Evolutionary conservation across 306 rosid species (phyloP).

Genomic region (Lathyrus tuberosus): DNA sequence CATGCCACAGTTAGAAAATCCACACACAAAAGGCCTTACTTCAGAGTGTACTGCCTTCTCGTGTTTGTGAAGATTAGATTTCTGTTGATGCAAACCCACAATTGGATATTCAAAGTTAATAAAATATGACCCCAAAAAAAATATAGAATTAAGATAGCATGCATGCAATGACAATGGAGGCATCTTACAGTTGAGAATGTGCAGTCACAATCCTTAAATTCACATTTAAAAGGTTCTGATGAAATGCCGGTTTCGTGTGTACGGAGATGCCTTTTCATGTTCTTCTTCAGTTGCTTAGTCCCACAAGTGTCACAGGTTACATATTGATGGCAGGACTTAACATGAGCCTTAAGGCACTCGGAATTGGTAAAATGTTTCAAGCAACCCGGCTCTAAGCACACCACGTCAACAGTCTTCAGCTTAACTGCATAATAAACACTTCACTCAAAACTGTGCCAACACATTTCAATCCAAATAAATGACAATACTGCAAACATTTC

Average conservation of each 20-base stretch:
- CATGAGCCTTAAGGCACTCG: conserved; percentile 65
- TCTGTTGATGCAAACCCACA: conserved; percentile 44
- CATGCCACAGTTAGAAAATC: conserved; percentile 74
- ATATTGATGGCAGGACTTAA: conserved; percentile 63
- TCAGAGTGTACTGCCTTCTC: conserved; percentile 68
- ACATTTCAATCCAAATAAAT: background rate
- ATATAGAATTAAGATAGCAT: background rate
- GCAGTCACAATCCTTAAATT: conserved; percentile 50
- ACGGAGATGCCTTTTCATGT: conserved; percentile 68
- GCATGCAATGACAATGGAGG: too few relatives aligned
- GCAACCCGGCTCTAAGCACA: conserved; percentile 69
- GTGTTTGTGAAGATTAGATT: conserved; percentile 76
- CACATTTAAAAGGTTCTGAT: conserved; percentile 49
- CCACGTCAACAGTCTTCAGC: conserved; percentile 64
- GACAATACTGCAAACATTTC: background rate
- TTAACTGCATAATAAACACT: conserved; percentile 54
- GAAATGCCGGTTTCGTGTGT: conserved; percentile 54
- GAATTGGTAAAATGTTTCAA: conserved; percentile 62
- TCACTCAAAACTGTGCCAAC: conserved; percentile 25
- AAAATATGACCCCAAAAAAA: too few relatives aligned
- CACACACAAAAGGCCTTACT: conserved; percentile 60
- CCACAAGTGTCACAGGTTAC: conserved; percentile 67
- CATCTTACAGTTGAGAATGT: conserved; percentile 69
- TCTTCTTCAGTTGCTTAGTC: conserved; percentile 63
- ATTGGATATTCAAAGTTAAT: background rate